These are phyloP conservation scores for Cercospora zeae-maydis DNA, from an alignment of 2,329 filamentous ascomycete genomes.

Conservation along the genomic window DNA sequence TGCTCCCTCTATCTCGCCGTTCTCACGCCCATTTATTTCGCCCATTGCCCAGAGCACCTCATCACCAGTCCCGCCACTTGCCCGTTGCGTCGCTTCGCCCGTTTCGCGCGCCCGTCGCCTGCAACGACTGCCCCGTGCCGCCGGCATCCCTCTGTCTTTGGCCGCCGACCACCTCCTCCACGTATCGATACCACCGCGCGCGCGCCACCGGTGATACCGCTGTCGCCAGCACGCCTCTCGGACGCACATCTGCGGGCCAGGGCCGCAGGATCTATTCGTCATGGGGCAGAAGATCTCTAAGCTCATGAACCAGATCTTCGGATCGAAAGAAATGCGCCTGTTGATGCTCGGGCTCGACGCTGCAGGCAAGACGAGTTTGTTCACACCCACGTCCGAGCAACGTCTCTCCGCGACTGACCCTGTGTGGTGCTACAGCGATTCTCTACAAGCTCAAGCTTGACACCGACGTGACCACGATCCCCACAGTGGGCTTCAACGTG, in stretches of 20 bases:
- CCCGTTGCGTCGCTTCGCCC: background rate
- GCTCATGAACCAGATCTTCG: slow-evolving; percentile 98
- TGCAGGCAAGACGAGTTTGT: slow-evolving; percentile 84
- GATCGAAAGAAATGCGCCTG: slow-evolving; percentile 97
- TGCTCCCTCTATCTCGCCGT: no score
- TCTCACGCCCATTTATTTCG: no score
- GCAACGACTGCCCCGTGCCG: background rate
- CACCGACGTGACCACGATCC: slow-evolving; percentile 98
- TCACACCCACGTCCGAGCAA: background rate
- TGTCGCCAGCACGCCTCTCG: background rate
- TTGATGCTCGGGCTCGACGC: slow-evolving; percentile 97
- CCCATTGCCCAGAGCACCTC: background rate
- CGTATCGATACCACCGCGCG: background rate
- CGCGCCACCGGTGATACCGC: background rate
- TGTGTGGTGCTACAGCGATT: slow-evolving; percentile 56
- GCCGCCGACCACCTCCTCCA: background rate
- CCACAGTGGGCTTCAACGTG: slow-evolving; percentile 99
- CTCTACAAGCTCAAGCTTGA: slow-evolving; percentile 99
- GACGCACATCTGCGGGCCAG: slow-evolving; percentile 8
- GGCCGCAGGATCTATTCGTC: slow-evolving; percentile 32
- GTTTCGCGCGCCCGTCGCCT: background rate
- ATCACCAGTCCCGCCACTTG: background rate
- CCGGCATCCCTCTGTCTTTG: background rate
- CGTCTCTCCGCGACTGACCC: background rate
- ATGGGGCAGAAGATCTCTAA: slow-evolving; percentile 93